A percentile compares a stretch with the other conserved stretches of the same genome.
Evolutionary conservation across 2,329 filamentous ascomycete species (phyloP).

Genomic region (Ophiocordyceps camponoti-rufipedis): DNA sequence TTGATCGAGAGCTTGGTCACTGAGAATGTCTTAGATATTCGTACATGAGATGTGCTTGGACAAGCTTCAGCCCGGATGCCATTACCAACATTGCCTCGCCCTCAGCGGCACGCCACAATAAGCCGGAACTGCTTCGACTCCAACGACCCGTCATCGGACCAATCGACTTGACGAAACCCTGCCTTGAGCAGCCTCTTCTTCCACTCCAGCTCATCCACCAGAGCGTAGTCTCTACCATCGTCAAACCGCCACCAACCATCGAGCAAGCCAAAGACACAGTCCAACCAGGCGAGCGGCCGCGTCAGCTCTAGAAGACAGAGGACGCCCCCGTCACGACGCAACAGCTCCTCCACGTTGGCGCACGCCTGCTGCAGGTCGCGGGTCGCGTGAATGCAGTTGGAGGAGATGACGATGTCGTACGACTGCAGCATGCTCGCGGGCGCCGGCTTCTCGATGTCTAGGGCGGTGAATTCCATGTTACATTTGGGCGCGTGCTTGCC

Average conservation of each 20-base stretch:
- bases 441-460: slow-evolving; percentile 13
- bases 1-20: no score
- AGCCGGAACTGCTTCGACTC: slow-evolving; percentile 10
- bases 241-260: slow-evolving; percentile 18
- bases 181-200: slow-evolving; percentile 4
- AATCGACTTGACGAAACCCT: slow-evolving; percentile 9
- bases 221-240: slow-evolving; percentile 9
- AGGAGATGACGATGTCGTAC: slow-evolving; percentile 15
- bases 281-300: slow-evolving; percentile 8
- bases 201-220: slow-evolving; percentile 7
- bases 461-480: slow-evolving; percentile 9
- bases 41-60: no score
- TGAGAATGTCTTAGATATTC: no score
- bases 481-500: not conserved
- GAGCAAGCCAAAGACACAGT: slow-evolving; percentile 14
- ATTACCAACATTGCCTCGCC: not conserved
- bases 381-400: slow-evolving; percentile 20
- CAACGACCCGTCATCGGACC: slow-evolving; percentile 7
- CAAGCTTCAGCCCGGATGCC: no score
- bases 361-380: slow-evolving; percentile 6
- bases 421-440: slow-evolving; percentile 2
- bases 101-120: slow-evolving; percentile 6
- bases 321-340: slow-evolving; percentile 11
- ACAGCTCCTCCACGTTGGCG: slow-evolving; percentile 6
- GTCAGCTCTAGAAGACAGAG: slow-evolving; percentile 14